Percentiles rank a stretch among this genome's conserved stretches.
Evolutionary conservation across 1,284 basidiomycete species (phyloP).

Genomic region (Apiotrichum domesticum): DNA sequence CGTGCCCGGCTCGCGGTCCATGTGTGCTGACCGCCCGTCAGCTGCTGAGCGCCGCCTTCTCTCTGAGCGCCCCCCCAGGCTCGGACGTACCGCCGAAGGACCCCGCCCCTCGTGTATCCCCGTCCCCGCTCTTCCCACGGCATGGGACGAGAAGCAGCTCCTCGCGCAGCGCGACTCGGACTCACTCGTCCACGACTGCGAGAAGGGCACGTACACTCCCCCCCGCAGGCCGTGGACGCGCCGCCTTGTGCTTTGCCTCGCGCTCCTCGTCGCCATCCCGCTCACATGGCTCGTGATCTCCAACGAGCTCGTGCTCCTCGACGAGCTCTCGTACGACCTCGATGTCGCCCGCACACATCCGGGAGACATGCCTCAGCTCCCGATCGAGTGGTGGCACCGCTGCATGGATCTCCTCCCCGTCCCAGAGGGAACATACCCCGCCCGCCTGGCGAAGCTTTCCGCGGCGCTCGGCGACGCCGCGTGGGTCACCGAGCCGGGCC

Average conservation of each 20-base stretch:
- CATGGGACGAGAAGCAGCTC: too few species aligned
- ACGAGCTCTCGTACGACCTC: not conserved
- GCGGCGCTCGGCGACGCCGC: slow-evolving; percentile 5
- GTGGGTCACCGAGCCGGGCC: slow-evolving; percentile 64
- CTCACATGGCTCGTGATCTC: not conserved
- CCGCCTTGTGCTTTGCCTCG: not conserved
- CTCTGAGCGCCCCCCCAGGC: too few species aligned
- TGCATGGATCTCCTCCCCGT: slow-evolving; percentile 15
- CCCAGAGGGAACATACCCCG: slow-evolving; percentile 9
- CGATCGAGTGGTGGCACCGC: not conserved
- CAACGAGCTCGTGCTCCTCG: not conserved
- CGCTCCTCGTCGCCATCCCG: not conserved
- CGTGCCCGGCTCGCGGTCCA: not conserved
- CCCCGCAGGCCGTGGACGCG: too few species aligned
- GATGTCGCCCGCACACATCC: not conserved
- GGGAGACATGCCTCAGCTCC: not conserved
- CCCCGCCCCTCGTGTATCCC: not conserved
- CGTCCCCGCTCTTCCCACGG: too few species aligned
- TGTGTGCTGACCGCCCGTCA: not conserved
- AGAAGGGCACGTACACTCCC: too few species aligned
- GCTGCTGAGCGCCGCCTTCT: not conserved
- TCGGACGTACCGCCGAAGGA: too few species aligned
- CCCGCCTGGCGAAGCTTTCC: slow-evolving; percentile 16
- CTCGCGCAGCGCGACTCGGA: too few species aligned
- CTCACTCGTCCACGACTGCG: too few species aligned